These are phyloP conservation scores for Sporothrix brunneoviolacea DNA, from an alignment of 2,329 filamentous ascomycete species.

Conservation along the genomic window DNA sequence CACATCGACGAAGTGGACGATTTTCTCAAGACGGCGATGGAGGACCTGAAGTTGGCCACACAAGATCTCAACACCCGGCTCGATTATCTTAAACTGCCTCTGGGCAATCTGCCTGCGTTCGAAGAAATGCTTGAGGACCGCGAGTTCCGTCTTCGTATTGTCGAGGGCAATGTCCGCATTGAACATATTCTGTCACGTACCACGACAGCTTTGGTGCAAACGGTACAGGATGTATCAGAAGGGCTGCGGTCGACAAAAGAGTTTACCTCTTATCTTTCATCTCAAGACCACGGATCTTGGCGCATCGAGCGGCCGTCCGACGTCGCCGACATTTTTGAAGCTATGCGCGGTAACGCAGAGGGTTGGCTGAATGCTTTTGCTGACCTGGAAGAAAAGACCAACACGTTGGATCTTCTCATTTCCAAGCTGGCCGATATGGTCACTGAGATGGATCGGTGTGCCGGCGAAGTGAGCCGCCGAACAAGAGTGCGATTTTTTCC, in stretches of 20 bases:
- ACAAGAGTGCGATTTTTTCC: conserved; percentile 54
- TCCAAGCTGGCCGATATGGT: conserved; percentile 70
- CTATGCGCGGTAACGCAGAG: conserved; percentile 89
- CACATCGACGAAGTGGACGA: conserved; percentile 93
- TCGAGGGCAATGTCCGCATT: conserved; percentile 84
- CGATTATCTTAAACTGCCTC: conserved; percentile 71
- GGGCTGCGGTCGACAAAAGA: conserved; percentile 70
- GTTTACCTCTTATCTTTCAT: conserved; percentile 67
- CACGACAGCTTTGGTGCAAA: conserved; percentile 65
- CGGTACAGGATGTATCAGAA: conserved; percentile 70
- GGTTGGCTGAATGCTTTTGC: conserved; percentile 81
- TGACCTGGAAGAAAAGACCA: conserved; percentile 66
- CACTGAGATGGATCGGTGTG: conserved; percentile 77
- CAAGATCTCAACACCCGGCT: conserved; percentile 75
- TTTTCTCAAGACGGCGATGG: conserved; percentile 77
- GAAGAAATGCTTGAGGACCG: conserved; percentile 83
- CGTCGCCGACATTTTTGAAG: conserved; percentile 67
- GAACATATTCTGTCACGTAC: conserved; percentile 84
- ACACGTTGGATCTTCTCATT: conserved; percentile 62
- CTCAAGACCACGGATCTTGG: conserved; percentile 56
- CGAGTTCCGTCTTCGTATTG: conserved; percentile 71
- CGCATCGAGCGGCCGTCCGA: conserved; percentile 53
- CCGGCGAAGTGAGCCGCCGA: conserved; percentile 73
- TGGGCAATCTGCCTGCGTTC: conserved; percentile 76
- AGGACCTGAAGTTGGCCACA: conserved; percentile 74